Conservation (phyloP, 192 early-diverging fungal species). For the Backusella psychrophila region DNA sequence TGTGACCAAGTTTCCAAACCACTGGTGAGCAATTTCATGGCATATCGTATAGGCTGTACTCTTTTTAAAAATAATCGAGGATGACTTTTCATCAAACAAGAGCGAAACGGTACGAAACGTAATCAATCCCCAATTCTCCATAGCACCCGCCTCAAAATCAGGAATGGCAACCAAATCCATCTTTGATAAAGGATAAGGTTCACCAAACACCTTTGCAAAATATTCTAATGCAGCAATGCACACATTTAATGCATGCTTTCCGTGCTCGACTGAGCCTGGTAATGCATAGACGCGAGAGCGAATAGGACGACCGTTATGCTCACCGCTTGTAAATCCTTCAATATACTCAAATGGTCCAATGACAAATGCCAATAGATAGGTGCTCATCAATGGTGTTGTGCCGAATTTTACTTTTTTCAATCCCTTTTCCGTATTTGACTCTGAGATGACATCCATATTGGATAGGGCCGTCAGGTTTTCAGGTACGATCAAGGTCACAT, state of each 20-base stretch:
- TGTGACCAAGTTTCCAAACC: conserved; percentile 96
- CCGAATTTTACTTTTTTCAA: conserved; percentile 83
- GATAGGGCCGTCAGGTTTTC: conserved; percentile 78
- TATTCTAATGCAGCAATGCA: conserved; percentile 76
- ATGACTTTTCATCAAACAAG: conserved; percentile 77
- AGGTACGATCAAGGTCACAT: conserved; percentile 81
- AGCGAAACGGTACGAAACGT: conserved; percentile 86
- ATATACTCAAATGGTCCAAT: conserved; percentile 93
- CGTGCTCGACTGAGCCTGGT: conserved; percentile 74
- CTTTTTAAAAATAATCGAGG: conserved; percentile 75
- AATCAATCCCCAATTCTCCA: conserved; percentile 98
- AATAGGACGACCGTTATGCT: conserved; percentile 68
- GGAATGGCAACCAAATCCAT: conserved; percentile 88
- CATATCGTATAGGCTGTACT: conserved; percentile 84
- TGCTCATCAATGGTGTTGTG: conserved; percentile 91
- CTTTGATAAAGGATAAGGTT: conserved; percentile 92
- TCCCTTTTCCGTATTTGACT: conserved; percentile 32
- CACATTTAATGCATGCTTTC: conserved; percentile 80
- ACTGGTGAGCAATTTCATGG: conserved; percentile 86
- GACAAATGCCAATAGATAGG: conserved; percentile 90
- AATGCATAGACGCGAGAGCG: conserved; percentile 84
- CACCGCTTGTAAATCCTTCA: conserved; percentile 73
- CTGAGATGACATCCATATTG: conserved; percentile 86
- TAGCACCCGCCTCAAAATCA: conserved; percentile 76
- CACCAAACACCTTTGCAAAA: conserved; percentile 84